A percentile compares a stretch with the other conserved stretches of the same genome.
Evolutionary conservation across 2,329 filamentous ascomycete species (phyloP).

Genomic region (Trichoderma oligosporum): DNA sequence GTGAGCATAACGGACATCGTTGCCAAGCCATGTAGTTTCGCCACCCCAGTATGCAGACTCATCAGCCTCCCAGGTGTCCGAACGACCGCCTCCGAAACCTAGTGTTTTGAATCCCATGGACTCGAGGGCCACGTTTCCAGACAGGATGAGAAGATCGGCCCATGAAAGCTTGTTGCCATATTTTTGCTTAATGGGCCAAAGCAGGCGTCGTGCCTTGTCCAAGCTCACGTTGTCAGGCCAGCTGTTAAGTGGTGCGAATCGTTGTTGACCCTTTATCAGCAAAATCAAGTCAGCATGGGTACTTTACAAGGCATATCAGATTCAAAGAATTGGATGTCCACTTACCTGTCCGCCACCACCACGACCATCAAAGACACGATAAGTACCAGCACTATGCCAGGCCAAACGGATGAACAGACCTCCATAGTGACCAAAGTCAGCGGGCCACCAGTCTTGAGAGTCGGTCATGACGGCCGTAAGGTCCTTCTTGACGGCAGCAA

Average conservation of each 20-base stretch:
- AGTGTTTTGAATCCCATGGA: slow-evolving; percentile 71
- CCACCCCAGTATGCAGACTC: slow-evolving; percentile 75
- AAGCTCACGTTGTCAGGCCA: slow-evolving; percentile 77
- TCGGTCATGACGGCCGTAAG: slow-evolving; percentile 68
- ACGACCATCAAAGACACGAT: slow-evolving; percentile 67
- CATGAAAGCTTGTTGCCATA: slow-evolving; percentile 80
- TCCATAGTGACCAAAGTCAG: slow-evolving; percentile 77
- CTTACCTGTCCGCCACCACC: slow-evolving; percentile 62
- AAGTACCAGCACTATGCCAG: slow-evolving; percentile 73
- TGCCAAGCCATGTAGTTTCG: slow-evolving; percentile 71
- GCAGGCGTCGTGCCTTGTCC: slow-evolving; percentile 74
- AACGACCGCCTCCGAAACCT: slow-evolving; percentile 68
- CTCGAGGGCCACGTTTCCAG: slow-evolving; percentile 74
- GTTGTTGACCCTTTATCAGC: slow-evolving; percentile 48
- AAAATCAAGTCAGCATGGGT: neutral
- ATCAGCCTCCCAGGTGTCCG: slow-evolving; percentile 71
- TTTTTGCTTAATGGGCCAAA: slow-evolving; percentile 82
- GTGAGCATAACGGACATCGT: slow-evolving; percentile 65
- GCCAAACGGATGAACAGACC: slow-evolving; percentile 77
- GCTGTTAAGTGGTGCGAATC: slow-evolving; percentile 74
- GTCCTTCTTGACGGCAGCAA: slow-evolving; percentile 65
- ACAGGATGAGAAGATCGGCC: slow-evolving; percentile 68
- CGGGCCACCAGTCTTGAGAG: slow-evolving; percentile 78
- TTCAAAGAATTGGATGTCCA: neutral
- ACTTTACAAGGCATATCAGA: neutral